Evolutionary conservation across 2,329 filamentous ascomycete species (phyloP), one percentile per base, ranked within the genome.

Genomic region (Sporothrix mexicana): DNA sequence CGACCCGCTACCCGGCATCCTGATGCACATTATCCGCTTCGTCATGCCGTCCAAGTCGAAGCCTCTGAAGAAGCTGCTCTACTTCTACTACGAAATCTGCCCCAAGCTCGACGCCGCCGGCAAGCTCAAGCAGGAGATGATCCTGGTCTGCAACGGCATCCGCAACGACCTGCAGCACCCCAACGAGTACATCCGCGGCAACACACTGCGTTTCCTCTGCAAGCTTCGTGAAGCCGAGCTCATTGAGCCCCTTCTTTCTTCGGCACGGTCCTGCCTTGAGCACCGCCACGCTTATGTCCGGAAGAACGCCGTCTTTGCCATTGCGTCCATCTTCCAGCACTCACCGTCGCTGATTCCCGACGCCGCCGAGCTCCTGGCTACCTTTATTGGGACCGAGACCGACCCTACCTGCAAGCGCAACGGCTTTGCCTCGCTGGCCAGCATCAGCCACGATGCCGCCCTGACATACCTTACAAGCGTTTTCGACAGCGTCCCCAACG

Each of bases 11-110:
- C 92, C 95, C 36, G 91, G 94, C 77, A 88, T 99, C 23, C 90
- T 99, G 78, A 99, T 99, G 96, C 96, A 98, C 85, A 99, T 99
- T 80, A 99, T 99, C 82, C 94, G 96, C 82, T 99, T 99, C 82
- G 95, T 99, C 78, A 99, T 99, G 96, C 96, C 96, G 15, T 97
- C 94, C 76, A 98, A 97, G 86, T 94, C 93, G 83, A 99, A 99
- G 85, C 86, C 92, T 57, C 86, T 99, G 79, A 99, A 99, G 89
- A 99, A 99, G 86, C 88, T 99, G 74, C 89, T 99, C 72, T 99
- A 99, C 85, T 96, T 99, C 83, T 99, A 99, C 86, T 98, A 98
- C 82, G 96, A 99, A 84, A 96, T 98, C 81, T 98, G 96, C 82
- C 96, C 95, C 55, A 99, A 99, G 85, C 91, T 94, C 73, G 96